A percentile compares a stretch with the other conserved stretches of the same genome.
These are phyloP conservation scores for Furculomyces boomerangus DNA, from an alignment of 371 early-diverging fungal genomes.

Conservation along the genomic window DNA sequence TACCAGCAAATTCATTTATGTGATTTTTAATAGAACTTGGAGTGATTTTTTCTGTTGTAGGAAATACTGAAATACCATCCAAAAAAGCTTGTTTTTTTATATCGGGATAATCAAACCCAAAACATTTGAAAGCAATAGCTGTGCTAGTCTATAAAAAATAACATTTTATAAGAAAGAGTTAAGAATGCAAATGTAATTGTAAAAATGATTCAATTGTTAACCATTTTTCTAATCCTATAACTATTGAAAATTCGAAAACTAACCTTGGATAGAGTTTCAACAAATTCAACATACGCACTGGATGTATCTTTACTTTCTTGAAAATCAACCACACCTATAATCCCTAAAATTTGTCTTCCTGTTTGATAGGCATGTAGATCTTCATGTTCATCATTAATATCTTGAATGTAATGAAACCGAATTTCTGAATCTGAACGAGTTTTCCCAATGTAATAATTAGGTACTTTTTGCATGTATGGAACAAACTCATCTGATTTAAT, in stretches of 20 bases:
- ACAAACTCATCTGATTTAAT: slow-evolving; percentile 10
- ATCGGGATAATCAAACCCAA: slow-evolving; percentile 14
- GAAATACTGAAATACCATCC: slow-evolving; percentile 11
- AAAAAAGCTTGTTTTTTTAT: slow-evolving; percentile 6
- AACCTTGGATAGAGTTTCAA: slow-evolving; percentile 4
- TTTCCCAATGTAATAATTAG: slow-evolving; percentile 1
- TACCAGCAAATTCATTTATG: slow-evolving; percentile 14
- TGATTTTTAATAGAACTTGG: slow-evolving; percentile 8
- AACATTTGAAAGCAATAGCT: slow-evolving; percentile 16
- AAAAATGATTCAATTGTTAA: too few species aligned
- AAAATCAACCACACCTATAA: slow-evolving; percentile 21
- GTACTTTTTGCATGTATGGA: slow-evolving; percentile 8
- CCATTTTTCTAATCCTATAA: background rate
- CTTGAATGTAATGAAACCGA: slow-evolving; percentile 8
- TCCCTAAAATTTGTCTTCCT: slow-evolving; percentile 19
- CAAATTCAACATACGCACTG: slow-evolving; percentile 11
- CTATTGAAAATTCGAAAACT: background rate
- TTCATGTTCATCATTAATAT: slow-evolving; percentile 12
- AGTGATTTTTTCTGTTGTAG: slow-evolving; percentile 5
- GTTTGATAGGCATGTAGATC: slow-evolving; percentile 23
- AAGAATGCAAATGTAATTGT: background rate
- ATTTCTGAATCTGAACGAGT: slow-evolving; percentile 6
- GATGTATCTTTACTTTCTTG: slow-evolving; percentile 2
- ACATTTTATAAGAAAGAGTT: too few species aligned
- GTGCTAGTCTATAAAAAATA: slow-evolving; percentile 6